Percentiles rank a stretch among this genome's conserved stretches.
Evolutionary conservation across 2,329 filamentous ascomycete genomes (phyloP).

Genomic region (Fusarium sp.): DNA sequence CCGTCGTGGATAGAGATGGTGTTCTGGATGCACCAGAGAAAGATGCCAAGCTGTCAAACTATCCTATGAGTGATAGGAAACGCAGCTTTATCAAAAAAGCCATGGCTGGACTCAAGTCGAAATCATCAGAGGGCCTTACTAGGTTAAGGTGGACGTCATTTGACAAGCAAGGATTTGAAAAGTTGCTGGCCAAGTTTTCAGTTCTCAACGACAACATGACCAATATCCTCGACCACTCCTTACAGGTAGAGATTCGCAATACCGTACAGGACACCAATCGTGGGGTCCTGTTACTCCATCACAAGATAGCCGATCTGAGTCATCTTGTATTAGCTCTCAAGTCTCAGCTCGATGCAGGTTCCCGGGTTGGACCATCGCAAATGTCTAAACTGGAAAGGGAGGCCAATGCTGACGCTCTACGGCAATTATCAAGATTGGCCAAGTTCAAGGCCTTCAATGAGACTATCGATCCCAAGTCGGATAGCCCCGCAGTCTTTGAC

Average conservation of each 20-base stretch:
- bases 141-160: constrained; percentile 57
- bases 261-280: constrained; percentile 60
- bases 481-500: constrained; percentile 45
- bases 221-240: constrained; percentile 55
- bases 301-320: constrained; percentile 56
- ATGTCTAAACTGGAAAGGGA: constrained; percentile 49
- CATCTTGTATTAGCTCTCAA: constrained; percentile 58
- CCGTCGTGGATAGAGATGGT: constrained; percentile 47
- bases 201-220: constrained; percentile 59
- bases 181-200: constrained; percentile 54
- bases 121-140: constrained; percentile 47
- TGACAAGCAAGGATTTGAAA: constrained; percentile 57
- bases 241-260: constrained; percentile 58
- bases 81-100: constrained; percentile 56
- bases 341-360: constrained; percentile 51
- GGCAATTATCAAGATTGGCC: constrained; percentile 55
- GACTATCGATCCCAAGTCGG: constrained; percentile 52
- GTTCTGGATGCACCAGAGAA: constrained; percentile 52
- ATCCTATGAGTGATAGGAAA: constrained; percentile 54
- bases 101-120: constrained; percentile 51
- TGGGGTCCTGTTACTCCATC: constrained; percentile 57
- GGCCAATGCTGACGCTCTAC: constrained; percentile 52
- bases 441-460: constrained; percentile 63
- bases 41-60: constrained; percentile 56
- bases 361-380: constrained; percentile 36